Conservation (phyloP, 371 early-diverging fungal genomes). For the Circinella minor region DNA sequence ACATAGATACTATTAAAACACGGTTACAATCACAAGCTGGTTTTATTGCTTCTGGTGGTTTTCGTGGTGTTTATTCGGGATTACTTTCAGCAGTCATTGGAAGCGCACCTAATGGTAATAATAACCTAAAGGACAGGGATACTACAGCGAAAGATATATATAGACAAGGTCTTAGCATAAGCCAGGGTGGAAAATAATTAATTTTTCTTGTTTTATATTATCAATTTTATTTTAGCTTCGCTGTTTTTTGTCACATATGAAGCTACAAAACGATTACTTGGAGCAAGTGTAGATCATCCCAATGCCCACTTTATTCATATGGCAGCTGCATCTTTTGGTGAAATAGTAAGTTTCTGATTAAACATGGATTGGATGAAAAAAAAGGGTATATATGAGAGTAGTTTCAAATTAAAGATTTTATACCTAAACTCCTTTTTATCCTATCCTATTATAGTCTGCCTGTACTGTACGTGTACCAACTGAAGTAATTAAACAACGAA, state of each 20-base stretch:
- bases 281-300: slow-evolving; percentile 37
- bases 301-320: slow-evolving; percentile 80
- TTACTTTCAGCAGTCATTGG: slow-evolving; percentile 92
- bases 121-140: not conserved
- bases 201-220: not conserved
- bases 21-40: slow-evolving; percentile 88
- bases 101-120: slow-evolving; percentile 87
- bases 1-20: slow-evolving; percentile 90
- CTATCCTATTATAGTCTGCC: slow-evolving; percentile 64
- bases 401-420: too few relatives aligned
- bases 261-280: slow-evolving; percentile 63
- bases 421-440: too few relatives aligned
- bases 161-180: not conserved
- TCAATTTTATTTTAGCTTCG: slow-evolving; percentile 64
- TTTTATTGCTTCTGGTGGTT: slow-evolving; percentile 89
- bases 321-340: slow-evolving; percentile 90
- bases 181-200: not conserved
- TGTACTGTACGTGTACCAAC: slow-evolving; percentile 95
- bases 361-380: not conserved
- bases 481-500: slow-evolving; percentile 93
- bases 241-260: slow-evolving; percentile 95
- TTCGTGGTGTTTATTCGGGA: slow-evolving; percentile 91
- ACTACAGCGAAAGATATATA: not conserved
- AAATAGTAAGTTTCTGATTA: slow-evolving; percentile 69
- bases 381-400: not conserved